Evolutionary conservation across 2,329 filamentous ascomycete genomes (phyloP).

Genomic region (Ascochyta pisi): DNA sequence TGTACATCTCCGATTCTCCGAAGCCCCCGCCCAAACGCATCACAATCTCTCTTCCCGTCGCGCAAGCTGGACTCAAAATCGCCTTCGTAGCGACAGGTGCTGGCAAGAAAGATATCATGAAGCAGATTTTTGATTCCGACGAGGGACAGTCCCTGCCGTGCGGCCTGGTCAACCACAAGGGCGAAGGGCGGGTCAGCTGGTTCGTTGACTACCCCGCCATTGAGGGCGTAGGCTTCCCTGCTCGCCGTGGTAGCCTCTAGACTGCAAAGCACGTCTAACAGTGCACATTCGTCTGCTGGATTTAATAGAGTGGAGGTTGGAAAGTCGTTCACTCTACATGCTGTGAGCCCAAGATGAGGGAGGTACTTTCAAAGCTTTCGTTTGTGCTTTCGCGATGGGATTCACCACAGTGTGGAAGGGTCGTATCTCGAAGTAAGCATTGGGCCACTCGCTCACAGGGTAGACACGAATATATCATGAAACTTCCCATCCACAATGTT

Average conservation of each 20-base stretch:
- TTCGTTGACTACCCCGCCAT: constrained; percentile 89
- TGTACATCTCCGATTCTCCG: constrained; percentile 88
- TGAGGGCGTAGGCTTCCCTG: constrained; percentile 82
- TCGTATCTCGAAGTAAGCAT: constrained; percentile 33
- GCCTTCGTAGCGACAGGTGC: constrained; percentile 90
- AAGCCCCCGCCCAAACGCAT: constrained; percentile 93
- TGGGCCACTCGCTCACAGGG: constrained; percentile 26
- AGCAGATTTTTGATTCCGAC: constrained; percentile 84
- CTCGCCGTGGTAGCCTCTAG: constrained; percentile 69
- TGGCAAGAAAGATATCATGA: constrained; percentile 90
- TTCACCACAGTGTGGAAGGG: constrained; percentile 24
- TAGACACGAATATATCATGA: constrained; percentile 34
- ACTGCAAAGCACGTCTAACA: neutral
- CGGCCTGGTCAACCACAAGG: constrained; percentile 82
- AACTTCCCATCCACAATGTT: constrained; percentile 6
- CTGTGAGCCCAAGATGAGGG: constrained; percentile 13
- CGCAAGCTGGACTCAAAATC: constrained; percentile 83
- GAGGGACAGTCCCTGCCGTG: constrained; percentile 79
- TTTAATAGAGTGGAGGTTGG: constrained; percentile 10
- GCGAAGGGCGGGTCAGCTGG: constrained; percentile 89
- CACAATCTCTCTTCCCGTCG: constrained; percentile 89
- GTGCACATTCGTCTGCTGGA: neutral
- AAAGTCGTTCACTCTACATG: constrained; percentile 14
- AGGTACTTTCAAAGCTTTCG: constrained; percentile 17
- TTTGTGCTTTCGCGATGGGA: constrained; percentile 39